Conservation (phyloP, 1,284 basidiomycete species). For the Hymenochaete sp. region DNA sequence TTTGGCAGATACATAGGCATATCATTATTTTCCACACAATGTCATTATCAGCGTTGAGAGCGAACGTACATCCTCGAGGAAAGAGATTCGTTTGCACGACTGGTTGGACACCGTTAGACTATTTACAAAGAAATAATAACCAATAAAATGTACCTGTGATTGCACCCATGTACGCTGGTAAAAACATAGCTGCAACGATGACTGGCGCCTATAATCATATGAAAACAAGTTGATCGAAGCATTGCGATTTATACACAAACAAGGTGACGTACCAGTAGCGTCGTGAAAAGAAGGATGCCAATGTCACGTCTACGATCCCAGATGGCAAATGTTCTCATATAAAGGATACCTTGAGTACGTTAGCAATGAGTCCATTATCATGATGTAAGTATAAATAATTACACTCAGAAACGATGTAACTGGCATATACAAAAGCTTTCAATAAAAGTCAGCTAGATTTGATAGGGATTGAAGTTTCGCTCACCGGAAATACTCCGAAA, state of each 20-base stretch:
- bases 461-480: background rate
- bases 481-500: background rate
- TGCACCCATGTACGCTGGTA: background rate
- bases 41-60: no score
- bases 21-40: no score
- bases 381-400: no score
- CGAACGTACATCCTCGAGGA: no score
- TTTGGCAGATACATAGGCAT: no score
- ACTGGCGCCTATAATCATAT: background rate
- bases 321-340: slow-evolving; percentile 7
- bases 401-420: no score
- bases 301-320: slow-evolving; percentile 3
- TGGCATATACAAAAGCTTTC: background rate
- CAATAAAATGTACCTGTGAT: background rate
- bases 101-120: background rate
- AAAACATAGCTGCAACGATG: background rate
- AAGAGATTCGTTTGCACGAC: no score
- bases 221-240: background rate
- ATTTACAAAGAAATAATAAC: background rate
- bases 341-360: slow-evolving; percentile 2
- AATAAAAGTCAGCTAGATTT: background rate
- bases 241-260: background rate
- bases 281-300: background rate
- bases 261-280: background rate
- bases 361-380: background rate